Evolutionary conservation across 2,329 filamentous ascomycete genomes (phyloP).

Genomic region (Xylaria sp.): DNA sequence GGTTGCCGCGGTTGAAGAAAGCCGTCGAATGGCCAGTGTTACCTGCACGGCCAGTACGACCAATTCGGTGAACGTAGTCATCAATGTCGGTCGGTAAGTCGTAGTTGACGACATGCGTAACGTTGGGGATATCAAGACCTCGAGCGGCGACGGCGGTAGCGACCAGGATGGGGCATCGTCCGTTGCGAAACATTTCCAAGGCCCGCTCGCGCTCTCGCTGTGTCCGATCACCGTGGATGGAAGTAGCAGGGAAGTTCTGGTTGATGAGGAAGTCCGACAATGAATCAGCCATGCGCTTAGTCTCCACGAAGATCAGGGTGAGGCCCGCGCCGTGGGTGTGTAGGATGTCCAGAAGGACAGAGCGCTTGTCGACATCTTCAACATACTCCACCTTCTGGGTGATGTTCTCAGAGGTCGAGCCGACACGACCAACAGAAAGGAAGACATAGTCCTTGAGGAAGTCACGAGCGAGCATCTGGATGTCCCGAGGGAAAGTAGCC

Average conservation of each 20-base stretch:
- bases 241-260: constrained; percentile 96
- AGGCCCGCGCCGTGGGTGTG: constrained; percentile 89
- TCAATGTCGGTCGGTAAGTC: constrained; percentile 98
- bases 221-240: constrained; percentile 97
- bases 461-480: constrained; percentile 97
- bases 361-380: constrained; percentile 96
- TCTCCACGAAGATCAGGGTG: constrained; percentile 98
- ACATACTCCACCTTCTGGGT: constrained; percentile 99
- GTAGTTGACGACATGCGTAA: constrained; percentile 98
- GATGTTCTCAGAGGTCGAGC: constrained; percentile 99
- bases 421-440: constrained; percentile 96
- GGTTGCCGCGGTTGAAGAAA: constrained; percentile 99
- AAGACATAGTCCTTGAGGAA: constrained; percentile 99
- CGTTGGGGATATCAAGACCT: constrained; percentile 93
- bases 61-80: constrained; percentile 98
- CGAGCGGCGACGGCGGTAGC: constrained; percentile 93
- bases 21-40: constrained; percentile 98
- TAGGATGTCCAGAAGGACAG: constrained; percentile 93
- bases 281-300: constrained; percentile 98
- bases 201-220: constrained; percentile 99
- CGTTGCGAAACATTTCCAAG: constrained; percentile 95
- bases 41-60: constrained; percentile 98
- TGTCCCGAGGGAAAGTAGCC: constrained; percentile 97
- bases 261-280: constrained; percentile 98
- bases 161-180: constrained; percentile 92